phyloP scores from a whole-genome alignment of 2,329 filamentous ascomycete species.

The Geoglossum cookeanum region DNA sequence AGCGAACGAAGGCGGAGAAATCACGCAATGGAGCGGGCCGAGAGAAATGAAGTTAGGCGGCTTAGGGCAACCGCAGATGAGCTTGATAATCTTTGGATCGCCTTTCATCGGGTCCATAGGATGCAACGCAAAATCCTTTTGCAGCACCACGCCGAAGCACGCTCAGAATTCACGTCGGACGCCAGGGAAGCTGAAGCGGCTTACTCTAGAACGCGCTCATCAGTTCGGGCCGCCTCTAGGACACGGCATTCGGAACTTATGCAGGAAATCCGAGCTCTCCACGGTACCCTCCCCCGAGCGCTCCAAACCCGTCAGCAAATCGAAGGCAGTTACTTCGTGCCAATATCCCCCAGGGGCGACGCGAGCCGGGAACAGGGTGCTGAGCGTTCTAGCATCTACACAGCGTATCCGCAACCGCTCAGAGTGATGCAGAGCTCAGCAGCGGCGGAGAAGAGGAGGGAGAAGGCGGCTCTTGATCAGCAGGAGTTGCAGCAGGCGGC shows the following conservation, averaged over 20 bases:
- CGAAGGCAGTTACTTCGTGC: not conserved
- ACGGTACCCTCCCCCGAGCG: not conserved
- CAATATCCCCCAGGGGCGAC: not conserved
- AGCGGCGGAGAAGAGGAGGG: not conserved
- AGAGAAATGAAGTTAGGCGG: not conserved
- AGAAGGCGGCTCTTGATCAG: constrained; percentile 4
- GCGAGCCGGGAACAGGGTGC: not conserved
- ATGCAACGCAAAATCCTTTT: not conserved
- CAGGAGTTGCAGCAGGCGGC: not conserved
- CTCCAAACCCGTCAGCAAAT: not conserved
- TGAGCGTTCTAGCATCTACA: not conserved
- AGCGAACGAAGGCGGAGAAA: not conserved
- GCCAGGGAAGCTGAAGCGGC: not conserved
- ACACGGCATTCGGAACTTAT: not conserved
- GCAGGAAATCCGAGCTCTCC: not conserved
- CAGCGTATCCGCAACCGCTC: not conserved
- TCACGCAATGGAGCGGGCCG: not conserved
- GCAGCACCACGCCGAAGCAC: not conserved
- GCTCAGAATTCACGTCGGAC: not conserved
- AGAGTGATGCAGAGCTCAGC: not conserved
- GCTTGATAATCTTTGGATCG: not conserved
- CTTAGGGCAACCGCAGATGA: not conserved
- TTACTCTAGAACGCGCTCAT: constrained; percentile 7
- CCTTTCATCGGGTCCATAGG: not conserved
- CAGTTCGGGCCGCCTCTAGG: not conserved